phyloP scores from a whole-genome alignment of 495 filamentous ascomycete species.

The Pseudevernia furfuracea region DNA sequence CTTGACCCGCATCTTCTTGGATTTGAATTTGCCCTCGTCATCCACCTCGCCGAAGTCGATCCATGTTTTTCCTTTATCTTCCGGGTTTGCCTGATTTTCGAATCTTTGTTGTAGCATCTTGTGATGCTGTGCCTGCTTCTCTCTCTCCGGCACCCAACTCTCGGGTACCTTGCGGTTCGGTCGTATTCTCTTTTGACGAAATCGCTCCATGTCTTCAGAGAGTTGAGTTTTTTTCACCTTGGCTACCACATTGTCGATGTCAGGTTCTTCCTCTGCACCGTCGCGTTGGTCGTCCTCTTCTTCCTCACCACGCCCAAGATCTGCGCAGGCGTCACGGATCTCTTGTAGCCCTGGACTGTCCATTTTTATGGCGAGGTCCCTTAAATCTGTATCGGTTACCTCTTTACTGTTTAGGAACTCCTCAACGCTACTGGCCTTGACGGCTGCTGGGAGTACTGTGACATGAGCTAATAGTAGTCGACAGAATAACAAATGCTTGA shows the following conservation, averaged over 20 bases:
- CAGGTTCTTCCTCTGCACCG: conserved; percentile 25
- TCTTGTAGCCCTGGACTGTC: conserved; percentile 41
- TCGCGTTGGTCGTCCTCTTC: conserved; percentile 27
- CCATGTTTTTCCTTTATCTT: conserved; percentile 12
- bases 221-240: conserved; percentile 11
- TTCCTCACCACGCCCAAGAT: conserved; percentile 40
- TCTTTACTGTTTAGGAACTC: conserved; percentile 40
- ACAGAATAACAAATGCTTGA: conserved; percentile 46
- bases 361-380: conserved; percentile 43
- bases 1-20: conserved; percentile 37
- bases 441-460: conserved; percentile 38
- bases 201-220: conserved; percentile 1
- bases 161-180: conserved; percentile 20
- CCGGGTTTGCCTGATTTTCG: conserved; percentile 5
- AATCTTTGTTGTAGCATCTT: conserved; percentile 8
- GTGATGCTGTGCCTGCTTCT: conserved; percentile 20
- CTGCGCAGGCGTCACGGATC: conserved; percentile 46
- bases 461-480: conserved; percentile 44
- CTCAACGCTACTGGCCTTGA: conserved; percentile 38
- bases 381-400: conserved; percentile 38
- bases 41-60: conserved; percentile 28
- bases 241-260: background rate
- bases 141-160: conserved; percentile 26
- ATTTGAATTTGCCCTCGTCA: conserved; percentile 21
- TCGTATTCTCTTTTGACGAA: background rate